These are phyloP conservation scores for Singerocomus inundabilis DNA, from an alignment of 1,284 basidiomycete genomes.

Conservation along the genomic window DNA sequence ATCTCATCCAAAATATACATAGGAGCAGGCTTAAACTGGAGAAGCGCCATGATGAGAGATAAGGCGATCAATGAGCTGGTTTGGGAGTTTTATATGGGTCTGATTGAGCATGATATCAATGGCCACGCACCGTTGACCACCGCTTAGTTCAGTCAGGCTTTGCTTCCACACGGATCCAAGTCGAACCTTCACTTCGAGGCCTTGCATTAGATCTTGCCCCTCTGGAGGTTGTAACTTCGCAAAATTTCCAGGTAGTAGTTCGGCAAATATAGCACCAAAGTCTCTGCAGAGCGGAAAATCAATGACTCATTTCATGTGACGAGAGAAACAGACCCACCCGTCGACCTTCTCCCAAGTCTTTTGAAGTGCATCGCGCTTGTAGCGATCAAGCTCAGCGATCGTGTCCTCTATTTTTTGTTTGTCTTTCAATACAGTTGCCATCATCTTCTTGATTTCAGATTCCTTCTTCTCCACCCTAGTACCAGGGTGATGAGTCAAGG, in stretches of 20 bases:
- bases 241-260: constrained; percentile 95
- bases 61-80: constrained; percentile 91
- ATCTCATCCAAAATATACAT: constrained; percentile 99
- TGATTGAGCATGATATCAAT: neutral
- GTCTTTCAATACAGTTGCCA: constrained; percentile 88
- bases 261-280: constrained; percentile 96
- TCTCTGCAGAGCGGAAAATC: constrained; percentile 53
- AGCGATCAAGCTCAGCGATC: constrained; percentile 89
- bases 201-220: constrained; percentile 89
- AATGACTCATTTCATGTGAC: neutral
- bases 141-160: constrained; percentile 93
- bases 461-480: constrained; percentile 94
- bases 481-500: neutral
- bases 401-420: constrained; percentile 96
- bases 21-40: constrained; percentile 99
- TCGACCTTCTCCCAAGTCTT: constrained; percentile 98
- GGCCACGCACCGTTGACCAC: constrained; percentile 83
- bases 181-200: constrained; percentile 95
- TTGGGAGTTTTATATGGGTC: constrained; percentile 1
- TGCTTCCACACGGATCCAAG: constrained; percentile 97
- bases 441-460: constrained; percentile 81
- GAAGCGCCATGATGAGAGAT: constrained; percentile 95
- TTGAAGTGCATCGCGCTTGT: constrained; percentile 91
- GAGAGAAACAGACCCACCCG: constrained; percentile 50
- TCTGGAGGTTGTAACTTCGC: constrained; percentile 95